Evolutionary conservation across 768 basidiomycete genomes (phyloP).

Genomic region (Dendrothele bispora): DNA sequence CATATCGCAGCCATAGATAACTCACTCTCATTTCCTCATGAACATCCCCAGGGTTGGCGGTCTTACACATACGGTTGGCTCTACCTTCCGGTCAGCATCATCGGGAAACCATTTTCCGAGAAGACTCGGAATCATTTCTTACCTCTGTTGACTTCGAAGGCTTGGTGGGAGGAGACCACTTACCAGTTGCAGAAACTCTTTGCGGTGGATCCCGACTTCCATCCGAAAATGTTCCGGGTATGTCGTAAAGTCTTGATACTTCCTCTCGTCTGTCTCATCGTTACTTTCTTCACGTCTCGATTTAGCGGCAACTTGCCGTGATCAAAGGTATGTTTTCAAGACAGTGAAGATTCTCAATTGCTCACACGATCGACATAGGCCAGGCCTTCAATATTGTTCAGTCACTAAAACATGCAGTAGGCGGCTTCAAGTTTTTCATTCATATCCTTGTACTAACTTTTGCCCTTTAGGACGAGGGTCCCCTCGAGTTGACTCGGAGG

Average conservation of each 20-base stretch:
- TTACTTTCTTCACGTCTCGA: too few species aligned
- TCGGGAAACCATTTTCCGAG: conserved; percentile 84
- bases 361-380: conserved; percentile 30
- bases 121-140: conserved; percentile 81
- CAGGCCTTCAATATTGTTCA: conserved; percentile 91
- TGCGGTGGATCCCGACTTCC: conserved; percentile 81
- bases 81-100: conserved; percentile 81
- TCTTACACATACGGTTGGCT: conserved; percentile 89
- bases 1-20: conserved; percentile 95
- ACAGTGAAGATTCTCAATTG: not conserved
- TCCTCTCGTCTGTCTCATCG: conserved; percentile 1
- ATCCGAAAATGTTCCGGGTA: conserved; percentile 87
- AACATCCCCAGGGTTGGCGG: conserved; percentile 79
- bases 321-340: conserved; percentile 58
- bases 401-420: conserved; percentile 72
- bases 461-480: conserved; percentile 73
- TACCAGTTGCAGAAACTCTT: conserved; percentile 76
- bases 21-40: conserved; percentile 88
- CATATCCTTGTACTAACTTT: conserved; percentile 4
- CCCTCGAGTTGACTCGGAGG: conserved; percentile 85
- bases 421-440: conserved; percentile 30
- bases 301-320: conserved; percentile 87
- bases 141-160: conserved; percentile 76
- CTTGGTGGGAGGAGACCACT: conserved; percentile 91
- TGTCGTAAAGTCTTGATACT: conserved; percentile 20